phyloP scores from a whole-genome alignment of 768 basidiomycete genomes.

The Phallus indusiatus region DNA sequence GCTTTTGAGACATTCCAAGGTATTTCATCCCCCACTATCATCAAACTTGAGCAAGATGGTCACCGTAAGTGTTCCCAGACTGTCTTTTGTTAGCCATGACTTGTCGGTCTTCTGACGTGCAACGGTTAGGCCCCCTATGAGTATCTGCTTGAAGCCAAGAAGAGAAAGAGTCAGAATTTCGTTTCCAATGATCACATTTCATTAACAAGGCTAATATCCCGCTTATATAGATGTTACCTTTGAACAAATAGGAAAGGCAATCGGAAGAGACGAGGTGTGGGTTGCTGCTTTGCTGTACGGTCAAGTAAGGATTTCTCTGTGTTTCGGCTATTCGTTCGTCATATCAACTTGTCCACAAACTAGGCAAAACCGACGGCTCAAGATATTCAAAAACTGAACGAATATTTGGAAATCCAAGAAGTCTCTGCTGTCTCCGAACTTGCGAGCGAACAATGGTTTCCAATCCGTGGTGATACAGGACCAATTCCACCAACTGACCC shows the following conservation, averaged over 20 bases:
- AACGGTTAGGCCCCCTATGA: background rate
- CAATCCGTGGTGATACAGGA: constrained; percentile 56
- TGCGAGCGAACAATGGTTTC: constrained; percentile 58
- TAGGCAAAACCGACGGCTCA: constrained; percentile 61
- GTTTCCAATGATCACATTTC: background rate
- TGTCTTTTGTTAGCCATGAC: background rate
- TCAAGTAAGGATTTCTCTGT: constrained; percentile 36
- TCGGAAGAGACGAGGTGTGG: constrained; percentile 74
- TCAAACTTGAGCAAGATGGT: background rate
- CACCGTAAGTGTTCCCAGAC: background rate
- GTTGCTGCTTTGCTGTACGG: constrained; percentile 76
- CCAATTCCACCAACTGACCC: constrained; percentile 70
- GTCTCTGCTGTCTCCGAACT: constrained; percentile 32
- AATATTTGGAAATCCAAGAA: constrained; percentile 40
- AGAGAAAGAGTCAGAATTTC: constrained; percentile 41
- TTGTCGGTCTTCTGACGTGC: background rate
- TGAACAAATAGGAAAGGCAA: constrained; percentile 52
- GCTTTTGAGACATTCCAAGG: background rate
- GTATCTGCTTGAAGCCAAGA: constrained; percentile 54
- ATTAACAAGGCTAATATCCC: background rate
- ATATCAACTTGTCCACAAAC: background rate
- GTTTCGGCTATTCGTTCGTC: background rate
- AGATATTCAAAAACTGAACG: constrained; percentile 45
- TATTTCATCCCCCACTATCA: background rate
- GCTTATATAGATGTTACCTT: constrained; percentile 48